phyloP scores from a whole-genome alignment of 202 grass and related monocot species.

The Panicum hallii region DNA sequence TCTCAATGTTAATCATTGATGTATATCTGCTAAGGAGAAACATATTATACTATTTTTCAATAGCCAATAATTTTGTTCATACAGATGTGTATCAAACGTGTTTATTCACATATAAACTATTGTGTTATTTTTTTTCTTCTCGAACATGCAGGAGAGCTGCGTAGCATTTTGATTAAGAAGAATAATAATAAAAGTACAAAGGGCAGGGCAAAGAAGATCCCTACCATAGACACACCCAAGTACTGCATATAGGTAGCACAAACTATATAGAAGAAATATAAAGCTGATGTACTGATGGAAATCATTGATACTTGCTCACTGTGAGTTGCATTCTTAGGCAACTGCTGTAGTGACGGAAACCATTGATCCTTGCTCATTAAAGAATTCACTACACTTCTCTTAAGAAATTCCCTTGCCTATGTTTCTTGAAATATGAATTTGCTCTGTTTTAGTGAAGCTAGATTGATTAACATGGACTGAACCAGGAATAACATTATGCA shows the following conservation, averaged over 20 bases:
- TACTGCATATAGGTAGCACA: neutral
- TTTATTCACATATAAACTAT: constrained; percentile 15
- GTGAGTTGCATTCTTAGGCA: neutral
- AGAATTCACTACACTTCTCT: neutral
- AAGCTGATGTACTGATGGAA: neutral
- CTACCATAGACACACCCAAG: too few relatives aligned
- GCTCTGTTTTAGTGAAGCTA: constrained; percentile 13
- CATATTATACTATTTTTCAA: neutral
- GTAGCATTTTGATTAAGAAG: too few relatives aligned
- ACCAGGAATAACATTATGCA: neutral
- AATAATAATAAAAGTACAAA: too few relatives aligned
- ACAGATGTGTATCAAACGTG: neutral
- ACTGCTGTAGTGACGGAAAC: neutral
- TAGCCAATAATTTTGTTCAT: neutral
- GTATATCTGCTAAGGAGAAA: neutral
- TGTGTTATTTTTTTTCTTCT: too few relatives aligned
- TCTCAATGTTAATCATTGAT: neutral
- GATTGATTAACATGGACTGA: neutral
- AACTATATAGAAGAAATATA: constrained; percentile 10
- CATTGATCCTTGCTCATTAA: neutral
- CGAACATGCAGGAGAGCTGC: too few relatives aligned
- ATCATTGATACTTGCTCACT: neutral
- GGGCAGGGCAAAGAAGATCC: too few relatives aligned
- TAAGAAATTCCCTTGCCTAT: constrained; percentile 22
- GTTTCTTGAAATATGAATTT: constrained; percentile 14